Evolutionary conservation across 176 grass and related monocot species (phyloP).

Genomic region (Musa troglodytarum): DNA sequence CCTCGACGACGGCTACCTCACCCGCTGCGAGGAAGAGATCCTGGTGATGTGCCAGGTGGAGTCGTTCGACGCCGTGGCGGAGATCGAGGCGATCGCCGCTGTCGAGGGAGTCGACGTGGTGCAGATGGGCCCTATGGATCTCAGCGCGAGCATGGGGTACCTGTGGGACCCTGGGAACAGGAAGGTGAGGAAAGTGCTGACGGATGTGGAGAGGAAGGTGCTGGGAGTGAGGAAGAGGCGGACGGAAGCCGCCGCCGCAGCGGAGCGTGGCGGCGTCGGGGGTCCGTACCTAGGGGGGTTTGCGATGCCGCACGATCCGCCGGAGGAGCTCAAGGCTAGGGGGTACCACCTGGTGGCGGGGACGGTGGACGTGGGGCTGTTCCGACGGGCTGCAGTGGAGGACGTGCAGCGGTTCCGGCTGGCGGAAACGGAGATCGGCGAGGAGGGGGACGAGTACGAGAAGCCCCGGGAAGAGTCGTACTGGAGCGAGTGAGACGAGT

Average conservation of each 20-base stretch:
- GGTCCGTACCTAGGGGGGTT: conserved; percentile 60
- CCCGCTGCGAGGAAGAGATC: conserved; percentile 73
- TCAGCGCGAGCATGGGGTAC: conserved; percentile 89
- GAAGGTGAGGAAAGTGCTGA: conserved; percentile 60
- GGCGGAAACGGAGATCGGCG: conserved; percentile 50
- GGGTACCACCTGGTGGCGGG: conserved; percentile 92
- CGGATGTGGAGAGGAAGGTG: conserved; percentile 68
- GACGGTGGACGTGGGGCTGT: conserved; percentile 57
- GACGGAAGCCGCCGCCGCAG: neutral
- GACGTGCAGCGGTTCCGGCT: conserved; percentile 60
- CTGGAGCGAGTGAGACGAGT: conserved; percentile 69
- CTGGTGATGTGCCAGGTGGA: conserved; percentile 87
- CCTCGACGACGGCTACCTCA: conserved; percentile 77
- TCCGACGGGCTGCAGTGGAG: conserved; percentile 48
- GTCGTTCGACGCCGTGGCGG: conserved; percentile 33
- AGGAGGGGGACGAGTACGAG: conserved; percentile 34
- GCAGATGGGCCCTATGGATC: conserved; percentile 76
- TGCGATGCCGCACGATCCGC: conserved; percentile 65
- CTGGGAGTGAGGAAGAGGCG: conserved; percentile 29
- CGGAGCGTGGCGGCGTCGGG: conserved; percentile 11
- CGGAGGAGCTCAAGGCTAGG: conserved; percentile 76
- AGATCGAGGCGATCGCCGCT: conserved; percentile 72
- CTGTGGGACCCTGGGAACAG: conserved; percentile 85
- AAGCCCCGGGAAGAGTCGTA: conserved; percentile 50
- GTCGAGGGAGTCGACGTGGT: conserved; percentile 81